A percentile compares a stretch with the other conserved stretches of the same genome.
These are phyloP conservation scores for Taphrina wiesneri DNA, from an alignment of 1,139 yeast genomes.

Conservation along the genomic window DNA sequence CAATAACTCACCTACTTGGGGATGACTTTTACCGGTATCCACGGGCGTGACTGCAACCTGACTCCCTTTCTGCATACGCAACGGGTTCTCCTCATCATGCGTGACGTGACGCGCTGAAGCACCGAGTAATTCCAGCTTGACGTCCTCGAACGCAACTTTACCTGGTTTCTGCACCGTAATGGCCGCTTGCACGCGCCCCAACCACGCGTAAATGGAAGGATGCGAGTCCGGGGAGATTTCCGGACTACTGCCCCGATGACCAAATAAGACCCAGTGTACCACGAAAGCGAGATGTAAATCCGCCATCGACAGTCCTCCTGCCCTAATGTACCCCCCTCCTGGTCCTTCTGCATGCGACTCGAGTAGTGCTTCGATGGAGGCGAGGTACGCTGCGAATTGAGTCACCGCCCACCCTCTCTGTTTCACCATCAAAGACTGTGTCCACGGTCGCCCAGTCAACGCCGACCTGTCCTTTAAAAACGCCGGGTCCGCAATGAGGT, in stretches of 20 bases:
- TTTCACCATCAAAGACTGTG: background rate
- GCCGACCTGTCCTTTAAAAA: slow-evolving; percentile 23
- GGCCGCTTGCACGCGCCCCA: background rate
- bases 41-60: slow-evolving; percentile 21
- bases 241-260: slow-evolving; percentile 14
- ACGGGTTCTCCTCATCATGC: slow-evolving; percentile 19
- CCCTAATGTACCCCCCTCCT: slow-evolving; percentile 8
- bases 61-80: background rate
- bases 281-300: slow-evolving; percentile 25
- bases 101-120: background rate
- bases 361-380: slow-evolving; percentile 4
- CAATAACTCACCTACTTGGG: slow-evolving; percentile 18
- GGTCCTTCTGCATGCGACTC: background rate
- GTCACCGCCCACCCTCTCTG: slow-evolving; percentile 5
- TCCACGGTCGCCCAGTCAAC: slow-evolving; percentile 32
- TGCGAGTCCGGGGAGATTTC: slow-evolving; percentile 10
- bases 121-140: background rate
- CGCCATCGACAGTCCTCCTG: slow-evolving; percentile 9
- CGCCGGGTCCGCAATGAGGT: slow-evolving; percentile 23
- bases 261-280: slow-evolving; percentile 26
- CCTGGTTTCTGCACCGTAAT: background rate
- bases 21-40: slow-evolving; percentile 29
- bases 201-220: slow-evolving; percentile 17
- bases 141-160: slow-evolving; percentile 13
- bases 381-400: slow-evolving; percentile 17